Evolutionary conservation across 192 early-diverging fungal genomes (phyloP).

Genomic region (Coemansia asiatica): DNA sequence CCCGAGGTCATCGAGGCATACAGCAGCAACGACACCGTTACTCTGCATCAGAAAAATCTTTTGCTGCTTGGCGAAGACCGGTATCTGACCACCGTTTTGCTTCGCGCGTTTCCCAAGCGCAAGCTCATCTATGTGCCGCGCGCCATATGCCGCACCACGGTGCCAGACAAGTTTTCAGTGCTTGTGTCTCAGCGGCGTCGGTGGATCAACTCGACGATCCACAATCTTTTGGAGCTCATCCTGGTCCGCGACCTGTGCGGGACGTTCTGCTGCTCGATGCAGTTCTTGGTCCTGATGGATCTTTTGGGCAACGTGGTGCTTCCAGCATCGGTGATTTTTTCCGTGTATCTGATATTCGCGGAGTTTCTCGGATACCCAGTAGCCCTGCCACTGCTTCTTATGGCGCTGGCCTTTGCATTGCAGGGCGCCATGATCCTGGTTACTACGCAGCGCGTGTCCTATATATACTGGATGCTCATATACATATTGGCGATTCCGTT

Average conservation of each 20-base stretch:
- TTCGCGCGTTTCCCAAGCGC: constrained; percentile 76
- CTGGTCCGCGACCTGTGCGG: constrained; percentile 94
- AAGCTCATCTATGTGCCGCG: constrained; percentile 79
- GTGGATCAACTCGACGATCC: constrained; percentile 98
- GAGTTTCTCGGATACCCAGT: constrained; percentile 43
- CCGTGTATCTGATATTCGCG: constrained; percentile 52
- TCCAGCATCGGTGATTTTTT: constrained; percentile 71
- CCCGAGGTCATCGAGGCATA: constrained; percentile 79
- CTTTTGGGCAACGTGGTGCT: constrained; percentile 74
- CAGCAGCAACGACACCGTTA: constrained; percentile 67
- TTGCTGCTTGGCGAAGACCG: constrained; percentile 84
- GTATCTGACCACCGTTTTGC: constrained; percentile 78
- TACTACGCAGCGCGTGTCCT: constrained; percentile 77
- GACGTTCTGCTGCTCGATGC: constrained; percentile 96
- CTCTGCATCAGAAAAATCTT: constrained; percentile 82
- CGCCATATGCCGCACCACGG: constrained; percentile 77
- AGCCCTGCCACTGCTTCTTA: constrained; percentile 68
- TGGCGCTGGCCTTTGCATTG: constrained; percentile 77
- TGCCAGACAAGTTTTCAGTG: constrained; percentile 68
- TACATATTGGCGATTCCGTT: constrained; percentile 80
- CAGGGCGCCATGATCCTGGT: constrained; percentile 89
- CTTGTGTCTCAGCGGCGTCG: constrained; percentile 86
- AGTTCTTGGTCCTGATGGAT: constrained; percentile 79
- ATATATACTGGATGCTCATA: constrained; percentile 90
- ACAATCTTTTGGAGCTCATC: constrained; percentile 90